A percentile compares a stretch with the other conserved stretches of the same genome.
These are phyloP conservation scores for Candida ascalaphidarum DNA, from an alignment of 805 yeast genomes.

Conservation along the genomic window DNA sequence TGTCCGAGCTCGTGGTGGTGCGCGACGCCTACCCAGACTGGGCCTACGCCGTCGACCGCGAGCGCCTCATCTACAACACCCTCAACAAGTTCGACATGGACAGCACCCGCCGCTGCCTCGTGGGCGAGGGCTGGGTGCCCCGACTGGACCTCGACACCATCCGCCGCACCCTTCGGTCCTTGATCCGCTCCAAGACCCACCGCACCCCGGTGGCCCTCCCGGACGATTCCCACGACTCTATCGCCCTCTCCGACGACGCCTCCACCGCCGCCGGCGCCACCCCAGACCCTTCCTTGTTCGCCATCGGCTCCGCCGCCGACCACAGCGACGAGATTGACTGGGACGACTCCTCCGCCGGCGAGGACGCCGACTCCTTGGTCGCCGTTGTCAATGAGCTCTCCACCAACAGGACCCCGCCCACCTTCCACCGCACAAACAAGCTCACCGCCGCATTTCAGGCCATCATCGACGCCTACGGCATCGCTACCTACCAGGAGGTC, in stretches of 20 bases:
- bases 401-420: constrained; percentile 87
- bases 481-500: constrained; percentile 87
- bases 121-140: constrained; percentile 74
- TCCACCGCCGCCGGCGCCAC: neutral
- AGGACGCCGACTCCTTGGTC: constrained; percentile 10
- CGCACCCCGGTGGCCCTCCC: constrained; percentile 2
- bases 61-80: constrained; percentile 48
- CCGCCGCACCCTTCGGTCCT: constrained; percentile 30
- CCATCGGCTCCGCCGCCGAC: constrained; percentile 14
- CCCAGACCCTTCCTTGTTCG: constrained; percentile 10
- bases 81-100: constrained; percentile 66
- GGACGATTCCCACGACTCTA: constrained; percentile 9
- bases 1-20: constrained; percentile 26
- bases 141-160: constrained; percentile 34
- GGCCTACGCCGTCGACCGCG: constrained; percentile 35
- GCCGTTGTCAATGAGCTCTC: constrained; percentile 43
- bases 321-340: constrained; percentile 11
- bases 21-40: constrained; percentile 27
- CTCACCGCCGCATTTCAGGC: constrained; percentile 89
- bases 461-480: constrained; percentile 92
- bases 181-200: constrained; percentile 28
- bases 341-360: no score
- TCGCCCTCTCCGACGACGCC: constrained; percentile 3
- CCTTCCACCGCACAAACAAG: constrained; percentile 89
- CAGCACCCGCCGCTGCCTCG: constrained; percentile 53